Evolutionary conservation across 2,329 filamentous ascomycete genomes (phyloP), one percentile per base, ranked within the genome.

Genomic region (Ceratocystis variospora): DNA sequence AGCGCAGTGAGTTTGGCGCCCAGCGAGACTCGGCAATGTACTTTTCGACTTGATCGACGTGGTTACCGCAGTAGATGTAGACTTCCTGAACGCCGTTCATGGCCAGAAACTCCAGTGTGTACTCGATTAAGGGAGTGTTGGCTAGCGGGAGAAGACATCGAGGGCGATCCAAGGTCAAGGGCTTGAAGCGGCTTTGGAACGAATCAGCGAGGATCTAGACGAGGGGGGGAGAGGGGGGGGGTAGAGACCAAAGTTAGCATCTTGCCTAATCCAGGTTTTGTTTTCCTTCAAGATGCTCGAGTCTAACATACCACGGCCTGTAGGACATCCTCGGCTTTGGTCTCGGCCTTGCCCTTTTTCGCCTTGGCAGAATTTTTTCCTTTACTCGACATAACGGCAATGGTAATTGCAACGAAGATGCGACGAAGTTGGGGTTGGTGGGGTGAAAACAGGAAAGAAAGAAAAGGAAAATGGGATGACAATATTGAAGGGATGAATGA

Each of bases 21-120:
- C 88, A 91, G 37, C 82, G 78, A 1, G 94, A 96, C 17, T 81
- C 80, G 72, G 86, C 83, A 71, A 99, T 86, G 74, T 97, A 96
- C 70, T 84, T 82, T 77, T 97, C 92, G 66, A 99, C 83, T 74
- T 91, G 85, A 68, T 94, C 87, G 37, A 88, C 88, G 74, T 96
- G 91, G 33, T 90, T 86, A 68, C 90, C 89, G 71, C 88, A 93
- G 78, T 96, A 97, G 67, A 99, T 83, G 74, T 89, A 96, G 65
- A 97, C 88, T 70, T 96, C 90, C 71, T 94, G 86, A n/a, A 97
- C 91, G 67, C 92, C 91, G 67, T 94, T 91, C 81, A 93, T 93
- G 70, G 91, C 91, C 0, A 99, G 85, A 72, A 96, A 97, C 73
- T 97, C 92, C 72, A 97, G 86, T 3, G 93, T 97, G 75, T 99